A percentile compares a stretch with the other conserved stretches of the same genome.
These are phyloP conservation scores for Aaosphaeria pasadenensis DNA, from an alignment of 2,329 filamentous ascomycete genomes.

Conservation along the genomic window DNA sequence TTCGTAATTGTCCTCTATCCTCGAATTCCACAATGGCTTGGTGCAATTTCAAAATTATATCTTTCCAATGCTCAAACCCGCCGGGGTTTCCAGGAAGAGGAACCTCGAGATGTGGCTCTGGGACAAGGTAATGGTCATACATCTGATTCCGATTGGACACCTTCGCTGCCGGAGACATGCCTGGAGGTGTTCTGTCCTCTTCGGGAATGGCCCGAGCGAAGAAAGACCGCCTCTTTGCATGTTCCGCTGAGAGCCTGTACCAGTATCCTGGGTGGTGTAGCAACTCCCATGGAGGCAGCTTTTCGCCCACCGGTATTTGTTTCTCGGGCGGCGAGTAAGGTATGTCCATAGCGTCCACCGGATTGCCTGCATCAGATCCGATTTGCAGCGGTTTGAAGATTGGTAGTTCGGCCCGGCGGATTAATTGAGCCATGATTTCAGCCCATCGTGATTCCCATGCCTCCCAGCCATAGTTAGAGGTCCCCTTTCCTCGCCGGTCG, in stretches of 20 bases:
- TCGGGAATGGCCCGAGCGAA: slow-evolving; percentile 56
- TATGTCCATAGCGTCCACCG: slow-evolving; percentile 27
- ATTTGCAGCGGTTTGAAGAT: slow-evolving; percentile 34
- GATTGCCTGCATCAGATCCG: slow-evolving; percentile 17
- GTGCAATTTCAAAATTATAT: slow-evolving; percentile 50
- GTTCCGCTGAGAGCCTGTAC: slow-evolving; percentile 53
- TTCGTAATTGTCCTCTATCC: slow-evolving; percentile 51
- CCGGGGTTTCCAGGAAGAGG: slow-evolving; percentile 40
- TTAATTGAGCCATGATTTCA: slow-evolving; percentile 58
- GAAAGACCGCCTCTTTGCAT: slow-evolving; percentile 49
- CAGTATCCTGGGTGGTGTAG: slow-evolving; percentile 64
- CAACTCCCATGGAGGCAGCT: slow-evolving; percentile 55
- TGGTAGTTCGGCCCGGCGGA: slow-evolving; percentile 52
- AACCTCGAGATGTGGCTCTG: slow-evolving; percentile 56
- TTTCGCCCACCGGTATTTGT: slow-evolving; percentile 46
- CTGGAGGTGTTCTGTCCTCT: slow-evolving; percentile 56
- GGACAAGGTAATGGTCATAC: slow-evolving; percentile 61
- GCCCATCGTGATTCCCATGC: slow-evolving; percentile 85
- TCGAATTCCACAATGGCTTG: slow-evolving; percentile 51
- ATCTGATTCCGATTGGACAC: slow-evolving; percentile 51
- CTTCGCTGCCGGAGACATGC: slow-evolving; percentile 54
- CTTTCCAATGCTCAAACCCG: slow-evolving; percentile 51
- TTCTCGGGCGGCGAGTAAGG: slow-evolving; percentile 53
- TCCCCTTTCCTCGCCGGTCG: slow-evolving; percentile 79
- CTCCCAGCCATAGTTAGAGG: slow-evolving; percentile 86